Evolutionary conservation across 768 basidiomycete species (phyloP).

Genomic region (Cytidiella melzeri): DNA sequence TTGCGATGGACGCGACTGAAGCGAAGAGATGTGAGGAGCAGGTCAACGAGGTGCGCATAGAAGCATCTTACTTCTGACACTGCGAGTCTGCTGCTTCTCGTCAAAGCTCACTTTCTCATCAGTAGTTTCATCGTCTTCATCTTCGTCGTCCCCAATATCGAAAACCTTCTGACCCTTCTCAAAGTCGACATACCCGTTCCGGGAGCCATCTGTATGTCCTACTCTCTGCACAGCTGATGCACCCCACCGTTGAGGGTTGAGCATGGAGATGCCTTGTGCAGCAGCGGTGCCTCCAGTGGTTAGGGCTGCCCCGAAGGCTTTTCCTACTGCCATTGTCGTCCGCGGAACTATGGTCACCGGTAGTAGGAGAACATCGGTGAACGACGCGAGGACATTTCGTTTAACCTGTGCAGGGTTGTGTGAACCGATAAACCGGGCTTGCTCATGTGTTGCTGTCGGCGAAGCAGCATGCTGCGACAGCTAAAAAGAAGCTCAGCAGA

Average conservation of each 20-base stretch:
- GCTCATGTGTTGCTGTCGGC: constrained; percentile 12
- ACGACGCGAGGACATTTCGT: constrained; percentile 86
- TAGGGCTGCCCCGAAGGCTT: constrained; percentile 57
- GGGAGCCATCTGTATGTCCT: constrained; percentile 10
- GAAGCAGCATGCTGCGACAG: constrained; percentile 18
- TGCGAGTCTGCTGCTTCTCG: neutral
- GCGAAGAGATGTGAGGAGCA: neutral
- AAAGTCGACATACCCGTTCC: constrained; percentile 26
- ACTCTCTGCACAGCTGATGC: constrained; percentile 28
- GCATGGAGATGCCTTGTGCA: constrained; percentile 80
- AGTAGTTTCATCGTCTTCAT: constrained; percentile 32
- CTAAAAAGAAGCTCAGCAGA: no score
- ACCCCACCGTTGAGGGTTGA: constrained; percentile 85
- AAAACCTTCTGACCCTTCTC: constrained; percentile 28
- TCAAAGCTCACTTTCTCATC: constrained; percentile 3
- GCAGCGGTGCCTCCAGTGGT: constrained; percentile 71
- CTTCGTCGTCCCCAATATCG: constrained; percentile 47
- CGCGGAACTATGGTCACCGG: constrained; percentile 97
- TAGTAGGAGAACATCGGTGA: constrained; percentile 81
- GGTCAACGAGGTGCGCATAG: neutral
- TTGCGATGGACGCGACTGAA: constrained; percentile 4
- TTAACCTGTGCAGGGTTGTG: constrained; percentile 90
- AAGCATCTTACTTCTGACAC: neutral
- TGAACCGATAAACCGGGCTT: constrained; percentile 69
- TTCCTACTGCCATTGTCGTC: constrained; percentile 37